phyloP scores from a whole-genome alignment of 2,329 filamentous ascomycete genomes.

The Epichloe brachyelytri region DNA sequence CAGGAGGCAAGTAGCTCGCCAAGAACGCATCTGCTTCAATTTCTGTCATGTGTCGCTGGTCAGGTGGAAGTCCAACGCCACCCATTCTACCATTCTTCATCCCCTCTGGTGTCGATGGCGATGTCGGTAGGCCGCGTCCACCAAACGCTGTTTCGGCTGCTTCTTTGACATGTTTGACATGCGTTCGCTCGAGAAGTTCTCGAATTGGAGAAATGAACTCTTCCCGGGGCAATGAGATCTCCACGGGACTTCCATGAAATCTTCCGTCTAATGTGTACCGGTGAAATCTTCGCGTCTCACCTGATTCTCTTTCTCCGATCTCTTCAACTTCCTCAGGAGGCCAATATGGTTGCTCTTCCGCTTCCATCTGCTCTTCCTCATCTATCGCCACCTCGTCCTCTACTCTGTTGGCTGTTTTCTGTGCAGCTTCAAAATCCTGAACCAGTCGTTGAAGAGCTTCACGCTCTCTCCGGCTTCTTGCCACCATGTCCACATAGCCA shows the following conservation, averaged over 20 bases:
- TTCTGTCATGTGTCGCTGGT: slow-evolving; percentile 54
- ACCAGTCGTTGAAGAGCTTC: slow-evolving; percentile 41
- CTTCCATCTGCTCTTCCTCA: slow-evolving; percentile 15
- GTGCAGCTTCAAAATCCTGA: slow-evolving; percentile 40
- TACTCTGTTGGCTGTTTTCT: slow-evolving; percentile 21
- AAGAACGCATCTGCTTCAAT: slow-evolving; percentile 66
- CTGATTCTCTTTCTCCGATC: slow-evolving; percentile 20
- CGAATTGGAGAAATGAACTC: slow-evolving; percentile 58
- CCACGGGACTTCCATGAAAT: slow-evolving; percentile 60
- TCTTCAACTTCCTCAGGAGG: slow-evolving; percentile 19
- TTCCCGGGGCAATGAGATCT: slow-evolving; percentile 60
- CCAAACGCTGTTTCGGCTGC: slow-evolving; percentile 66
- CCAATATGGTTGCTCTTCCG: slow-evolving; percentile 13
- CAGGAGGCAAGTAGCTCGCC: slow-evolving; percentile 54
- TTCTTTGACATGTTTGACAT: slow-evolving; percentile 61
- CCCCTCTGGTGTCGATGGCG: slow-evolving; percentile 53
- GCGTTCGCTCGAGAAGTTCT: slow-evolving; percentile 51
- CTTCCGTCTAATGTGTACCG: slow-evolving; percentile 61
- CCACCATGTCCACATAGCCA: slow-evolving; percentile 34
- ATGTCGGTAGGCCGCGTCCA: slow-evolving; percentile 62
- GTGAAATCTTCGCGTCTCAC: slow-evolving; percentile 46
- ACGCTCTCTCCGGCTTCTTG: slow-evolving; percentile 41
- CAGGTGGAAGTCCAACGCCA: slow-evolving; percentile 50
- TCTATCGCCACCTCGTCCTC: slow-evolving; percentile 12
- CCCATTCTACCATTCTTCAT: slow-evolving; percentile 47